Conservation (phyloP, 1,139 yeast genomes). For the Entelexis paramagnoliae region DNA sequence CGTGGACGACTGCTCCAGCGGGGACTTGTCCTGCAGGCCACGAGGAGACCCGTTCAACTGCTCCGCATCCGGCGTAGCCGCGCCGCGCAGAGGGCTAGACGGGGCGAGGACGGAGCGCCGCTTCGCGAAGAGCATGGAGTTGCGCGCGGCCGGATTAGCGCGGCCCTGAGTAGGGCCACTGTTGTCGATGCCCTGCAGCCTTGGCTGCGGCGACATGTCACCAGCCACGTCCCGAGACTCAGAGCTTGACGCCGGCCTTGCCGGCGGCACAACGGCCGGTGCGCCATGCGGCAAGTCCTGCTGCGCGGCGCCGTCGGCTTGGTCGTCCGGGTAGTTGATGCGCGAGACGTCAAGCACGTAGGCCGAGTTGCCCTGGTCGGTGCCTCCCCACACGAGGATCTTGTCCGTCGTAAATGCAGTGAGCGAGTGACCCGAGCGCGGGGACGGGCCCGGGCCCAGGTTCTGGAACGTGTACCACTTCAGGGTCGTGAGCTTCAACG, state of each 20-base stretch:
- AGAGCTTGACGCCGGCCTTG: background rate
- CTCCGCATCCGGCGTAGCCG: background rate
- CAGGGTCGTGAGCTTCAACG: conserved; percentile 63
- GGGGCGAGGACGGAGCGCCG: conserved; percentile 22
- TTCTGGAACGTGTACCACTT: conserved; percentile 62
- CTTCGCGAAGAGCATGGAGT: conserved; percentile 23
- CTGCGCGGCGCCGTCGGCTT: background rate
- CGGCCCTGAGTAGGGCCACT: conserved; percentile 22
- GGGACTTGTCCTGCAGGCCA: background rate
- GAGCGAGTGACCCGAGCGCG: conserved; percentile 91
- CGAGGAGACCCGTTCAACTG: background rate
- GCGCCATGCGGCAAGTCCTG: background rate
- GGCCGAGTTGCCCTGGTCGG: conserved; percentile 29
- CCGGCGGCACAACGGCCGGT: background rate
- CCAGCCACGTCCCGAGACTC: background rate
- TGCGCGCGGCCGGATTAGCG: conserved; percentile 24
- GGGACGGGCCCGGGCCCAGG: conserved; percentile 57
- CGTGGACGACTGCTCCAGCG: background rate
- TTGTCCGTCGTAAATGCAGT: conserved; percentile 61
- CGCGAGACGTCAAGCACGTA: conserved; percentile 36
- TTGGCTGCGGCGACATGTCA: conserved; percentile 8
- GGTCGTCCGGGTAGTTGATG: conserved; percentile 33
- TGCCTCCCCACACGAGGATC: conserved; percentile 81
- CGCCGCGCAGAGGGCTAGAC: conserved; percentile 12
- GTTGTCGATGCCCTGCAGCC: conserved; percentile 12